Base-by-base conservation (phyloP, 345 rosid species). In the Cardamine occulta region DNA sequence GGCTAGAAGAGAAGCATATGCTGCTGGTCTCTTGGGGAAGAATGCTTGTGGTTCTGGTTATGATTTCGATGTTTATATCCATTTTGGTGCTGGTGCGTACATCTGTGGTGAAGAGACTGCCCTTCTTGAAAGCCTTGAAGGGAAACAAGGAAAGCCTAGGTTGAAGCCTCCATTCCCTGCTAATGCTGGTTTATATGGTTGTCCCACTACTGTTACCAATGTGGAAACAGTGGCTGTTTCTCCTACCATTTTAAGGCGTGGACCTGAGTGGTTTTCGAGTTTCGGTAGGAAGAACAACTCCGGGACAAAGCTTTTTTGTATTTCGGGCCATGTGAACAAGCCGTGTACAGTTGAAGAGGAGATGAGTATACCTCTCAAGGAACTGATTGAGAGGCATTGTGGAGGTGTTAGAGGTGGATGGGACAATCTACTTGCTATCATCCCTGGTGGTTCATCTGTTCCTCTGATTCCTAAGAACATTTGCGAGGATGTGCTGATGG, bases 151-250 rank as follows among this genome's bases (percentile, higher is more conserved):
- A 56, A 94, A 94, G 63, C 98, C 98, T 53, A 86, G 99, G 81
- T 81, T 95, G 91, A 95, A 95, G 89, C 99, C 99, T 76, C 98
- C 99, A 35, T 95, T 90, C 85, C 99, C 98, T 53, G 99, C 97
- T 56, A 92, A 92, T 87, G 92, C 97, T 13, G 97, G 99, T 45
- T 82, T 95, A 67, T 95, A 92, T 69, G 99, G 99, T 73, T 95
- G 98, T 70, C 99, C 97, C 54, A 89, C 96, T 28, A 95, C 99
- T 63, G 98, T 92, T 42, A 92, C 98, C 58, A 95, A 92, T 74
- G 99, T 92, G 52, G 99, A 95, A 81, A 92, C 98, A 3, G 94
- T 95, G 35, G 96, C 98, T 51, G 97, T 95, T 80, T 95, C 99
- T 60, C 99, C 99, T 69, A 90, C 97, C 47, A 92, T 95, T 74